Percentiles rank a stretch among this genome's conserved stretches.
phyloP scores from a whole-genome alignment of 2,329 filamentous ascomycete species.

The Diplodia mutila region DNA sequence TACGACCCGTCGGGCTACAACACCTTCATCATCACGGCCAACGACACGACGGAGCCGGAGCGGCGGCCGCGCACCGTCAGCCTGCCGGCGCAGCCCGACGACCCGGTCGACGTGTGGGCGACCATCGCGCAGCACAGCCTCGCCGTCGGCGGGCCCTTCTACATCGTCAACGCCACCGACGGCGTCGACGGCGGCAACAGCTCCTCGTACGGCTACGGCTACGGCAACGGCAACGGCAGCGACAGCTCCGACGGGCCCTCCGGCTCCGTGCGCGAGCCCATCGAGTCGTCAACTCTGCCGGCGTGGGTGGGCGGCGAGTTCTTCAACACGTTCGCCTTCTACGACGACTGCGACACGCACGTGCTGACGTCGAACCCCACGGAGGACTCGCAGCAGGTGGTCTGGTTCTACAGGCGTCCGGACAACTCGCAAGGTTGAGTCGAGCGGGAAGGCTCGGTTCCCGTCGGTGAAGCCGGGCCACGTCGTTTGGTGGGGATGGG shows the following conservation, averaged over 20 bases:
- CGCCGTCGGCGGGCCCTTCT: not conserved
- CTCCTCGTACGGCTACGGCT: not conserved
- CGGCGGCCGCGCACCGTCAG: not conserved
- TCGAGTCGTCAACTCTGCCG: not conserved
- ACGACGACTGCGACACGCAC: not conserved
- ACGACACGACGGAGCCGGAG: slow-evolving; percentile 16
- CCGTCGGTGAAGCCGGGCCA: too few species aligned
- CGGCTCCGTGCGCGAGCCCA: not conserved
- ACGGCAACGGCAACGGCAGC: too few species aligned
- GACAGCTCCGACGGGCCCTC: not conserved
- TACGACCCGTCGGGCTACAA: slow-evolving; percentile 14
- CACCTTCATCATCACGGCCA: slow-evolving; percentile 3
- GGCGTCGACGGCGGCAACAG: not conserved
- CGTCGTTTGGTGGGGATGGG: too few species aligned
- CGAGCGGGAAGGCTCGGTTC: not conserved
- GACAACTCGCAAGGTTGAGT: not conserved
- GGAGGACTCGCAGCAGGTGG: not conserved
- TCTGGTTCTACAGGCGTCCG: not conserved
- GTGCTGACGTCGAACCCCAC: not conserved
- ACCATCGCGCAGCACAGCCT: slow-evolving; percentile 1
- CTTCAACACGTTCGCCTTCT: not conserved
- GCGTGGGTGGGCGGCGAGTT: not conserved
- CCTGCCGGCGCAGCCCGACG: slow-evolving; percentile 4
- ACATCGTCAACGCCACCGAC: not conserved
- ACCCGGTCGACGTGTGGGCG: not conserved